These are phyloP conservation scores for Tephrocybe sp. DNA, from an alignment of 768 basidiomycete genomes.

Conservation along the genomic window DNA sequence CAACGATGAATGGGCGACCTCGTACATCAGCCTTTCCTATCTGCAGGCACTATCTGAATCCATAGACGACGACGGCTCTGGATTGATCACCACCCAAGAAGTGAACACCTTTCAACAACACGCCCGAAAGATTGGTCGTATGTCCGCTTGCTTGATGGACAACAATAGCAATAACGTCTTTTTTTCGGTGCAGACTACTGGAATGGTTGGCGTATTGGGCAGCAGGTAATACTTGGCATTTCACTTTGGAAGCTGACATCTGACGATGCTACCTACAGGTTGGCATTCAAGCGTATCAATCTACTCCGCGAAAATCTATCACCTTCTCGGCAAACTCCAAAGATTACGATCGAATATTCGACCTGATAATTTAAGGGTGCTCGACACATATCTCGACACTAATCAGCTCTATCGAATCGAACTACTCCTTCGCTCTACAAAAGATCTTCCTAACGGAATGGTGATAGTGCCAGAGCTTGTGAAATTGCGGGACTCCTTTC, in stretches of 20 bases:
- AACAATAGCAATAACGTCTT: no score
- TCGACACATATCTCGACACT: neutral
- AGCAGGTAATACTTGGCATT: neutral
- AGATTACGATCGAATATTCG: neutral
- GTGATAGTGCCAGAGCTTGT: neutral
- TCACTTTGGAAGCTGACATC: no score
- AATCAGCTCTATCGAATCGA: neutral
- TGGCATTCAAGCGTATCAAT: conserved; percentile 1
- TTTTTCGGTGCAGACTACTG: no score
- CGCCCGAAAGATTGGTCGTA: no score
- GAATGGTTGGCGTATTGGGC: conserved; percentile 7
- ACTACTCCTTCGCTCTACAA: neutral
- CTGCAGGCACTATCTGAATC: neutral
- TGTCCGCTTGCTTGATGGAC: no score
- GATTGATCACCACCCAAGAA: neutral
- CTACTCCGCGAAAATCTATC: neutral
- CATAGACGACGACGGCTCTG: conserved; percentile 5
- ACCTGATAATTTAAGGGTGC: neutral
- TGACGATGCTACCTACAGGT: no score
- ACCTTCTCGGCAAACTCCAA: neutral
- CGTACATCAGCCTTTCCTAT: neutral
- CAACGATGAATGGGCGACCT: neutral
- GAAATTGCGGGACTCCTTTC: neutral
- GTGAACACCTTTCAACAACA: neutral
- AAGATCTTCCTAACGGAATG: no score